Evolutionary conservation across 2,329 filamentous ascomycete genomes (phyloP), one percentile per base, ranked within the genome.

Genomic region (Ramularia collo-cygni): DNA sequence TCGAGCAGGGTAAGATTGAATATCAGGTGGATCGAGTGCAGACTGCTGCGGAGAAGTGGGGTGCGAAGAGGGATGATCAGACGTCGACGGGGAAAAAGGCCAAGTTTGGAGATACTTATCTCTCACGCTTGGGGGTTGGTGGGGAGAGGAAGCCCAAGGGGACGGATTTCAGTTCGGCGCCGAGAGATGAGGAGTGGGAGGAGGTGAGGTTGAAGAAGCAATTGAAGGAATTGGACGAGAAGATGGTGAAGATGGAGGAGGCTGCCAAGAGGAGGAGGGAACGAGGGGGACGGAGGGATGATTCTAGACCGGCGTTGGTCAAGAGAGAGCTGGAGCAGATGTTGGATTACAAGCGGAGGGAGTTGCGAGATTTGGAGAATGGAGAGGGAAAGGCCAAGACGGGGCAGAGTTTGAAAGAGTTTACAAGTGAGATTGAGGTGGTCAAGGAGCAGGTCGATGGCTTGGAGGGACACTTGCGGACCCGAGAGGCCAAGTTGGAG

Each of bases 51-150:
- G 83, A 83, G 46, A 79, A 83, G 55, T 94, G 88, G 84, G 87
- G 85, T 2, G 76, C 79, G 46, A 79, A 83, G 48, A 77, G 81
- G 34, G 85, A 89, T 58, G 86, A 93, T 37, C 76, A 77, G 50
- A 95, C 90, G 0, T 68, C 76, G 26, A 92, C 87, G 1, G 89
- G 90, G 42, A 83, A 85, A 59, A 98, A 98, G 68, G 83, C 88
- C 54, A 95, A 95, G 68, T 98, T 98, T 59, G 92, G 92, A 51
- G 92, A 98, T 63, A 85, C 94, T 49, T 98, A 96, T 65, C 77
- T 98, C 42, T 93, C 85, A 46, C 81, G 92, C 9, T 74, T 98
- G 28, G 92, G 92, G 6, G 72, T 81, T 4, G 78, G 79, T 14
- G 21, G 21, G 21, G 77, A 79, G 37, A 83, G 89, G 57, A 82